Evolutionary conservation across 2,329 filamentous ascomycete species (phyloP).

Genomic region (Leptosphaerulina australis): DNA sequence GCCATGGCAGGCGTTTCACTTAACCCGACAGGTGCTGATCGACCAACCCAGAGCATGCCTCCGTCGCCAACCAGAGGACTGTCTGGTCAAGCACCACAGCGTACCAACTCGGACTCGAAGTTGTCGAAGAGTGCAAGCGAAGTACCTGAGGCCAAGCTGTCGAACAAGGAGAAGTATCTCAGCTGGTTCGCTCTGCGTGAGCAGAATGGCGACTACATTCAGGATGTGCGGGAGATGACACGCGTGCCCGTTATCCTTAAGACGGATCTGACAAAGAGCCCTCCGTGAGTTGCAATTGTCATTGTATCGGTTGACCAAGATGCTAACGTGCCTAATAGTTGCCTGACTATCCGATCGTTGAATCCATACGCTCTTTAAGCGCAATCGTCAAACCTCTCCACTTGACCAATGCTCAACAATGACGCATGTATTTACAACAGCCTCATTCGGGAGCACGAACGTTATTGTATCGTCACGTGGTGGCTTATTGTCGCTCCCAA

Average conservation of each 20-base stretch:
- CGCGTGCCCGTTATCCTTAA: constrained; percentile 96
- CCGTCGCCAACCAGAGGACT: constrained; percentile 84
- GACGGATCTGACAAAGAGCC: constrained; percentile 98
- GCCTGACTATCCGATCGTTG: constrained; percentile 80
- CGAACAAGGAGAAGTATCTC: constrained; percentile 95
- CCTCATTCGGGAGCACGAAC: constrained; percentile 3
- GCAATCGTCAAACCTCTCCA: constrained; percentile 1
- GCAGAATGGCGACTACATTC: constrained; percentile 93
- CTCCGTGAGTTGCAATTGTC: constrained; percentile 76
- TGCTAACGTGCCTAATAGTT: constrained; percentile 57
- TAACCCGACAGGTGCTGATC: constrained; percentile 67
- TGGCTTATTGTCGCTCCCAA: constrained; percentile 20
- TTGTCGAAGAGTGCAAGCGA: constrained; percentile 71
- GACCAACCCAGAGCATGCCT: constrained; percentile 93
- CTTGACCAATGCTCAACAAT: constrained; percentile 1
- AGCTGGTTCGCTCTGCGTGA: constrained; percentile 88
- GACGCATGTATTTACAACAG: not conserved
- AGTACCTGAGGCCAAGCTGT: constrained; percentile 77
- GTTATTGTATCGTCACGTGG: not conserved
- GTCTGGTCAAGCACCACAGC: constrained; percentile 73
- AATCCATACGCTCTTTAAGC: constrained; percentile 72
- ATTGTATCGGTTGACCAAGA: not conserved
- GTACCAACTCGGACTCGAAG: constrained; percentile 93
- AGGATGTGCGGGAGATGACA: constrained; percentile 98
- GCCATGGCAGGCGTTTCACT: constrained; percentile 90